A percentile compares a stretch with the other conserved stretches of the same genome.
Evolutionary conservation across 345 rosid genomes (phyloP).

Genomic region (Eutrema japonicum): DNA sequence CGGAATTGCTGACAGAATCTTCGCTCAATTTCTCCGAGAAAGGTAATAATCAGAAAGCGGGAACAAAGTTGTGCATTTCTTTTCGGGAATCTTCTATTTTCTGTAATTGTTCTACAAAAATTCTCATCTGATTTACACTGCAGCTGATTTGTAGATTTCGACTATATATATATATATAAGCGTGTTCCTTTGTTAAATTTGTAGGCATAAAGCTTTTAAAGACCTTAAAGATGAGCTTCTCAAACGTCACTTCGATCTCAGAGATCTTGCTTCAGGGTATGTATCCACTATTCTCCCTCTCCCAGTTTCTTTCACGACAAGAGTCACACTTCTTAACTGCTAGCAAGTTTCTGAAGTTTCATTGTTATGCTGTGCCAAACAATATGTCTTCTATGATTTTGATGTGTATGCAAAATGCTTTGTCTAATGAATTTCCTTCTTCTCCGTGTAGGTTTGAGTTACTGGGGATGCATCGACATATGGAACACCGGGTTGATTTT

Average conservation of each 20-base stretch:
- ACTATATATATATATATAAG: background rate
- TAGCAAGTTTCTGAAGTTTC: background rate
- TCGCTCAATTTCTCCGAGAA: constrained; percentile 91
- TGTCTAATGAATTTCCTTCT: constrained; percentile 21
- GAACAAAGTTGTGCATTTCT: constrained; percentile 7
- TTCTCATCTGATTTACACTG: background rate
- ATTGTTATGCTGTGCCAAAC: too few species aligned
- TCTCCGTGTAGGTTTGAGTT: constrained; percentile 62
- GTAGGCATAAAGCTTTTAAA: constrained; percentile 83
- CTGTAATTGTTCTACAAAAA: background rate
- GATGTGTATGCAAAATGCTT: constrained; percentile 1
- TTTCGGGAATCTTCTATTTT: background rate
- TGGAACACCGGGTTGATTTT: constrained; percentile 87
- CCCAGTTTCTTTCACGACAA: background rate
- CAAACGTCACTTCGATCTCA: constrained; percentile 65
- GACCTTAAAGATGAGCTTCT: constrained; percentile 84
- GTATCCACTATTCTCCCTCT: background rate
- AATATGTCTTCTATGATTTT: too few species aligned
- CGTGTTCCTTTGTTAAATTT: constrained; percentile 27
- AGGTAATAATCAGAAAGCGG: constrained; percentile 50
- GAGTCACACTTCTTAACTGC: background rate
- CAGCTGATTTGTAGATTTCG: background rate
- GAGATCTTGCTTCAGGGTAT: constrained; percentile 88
- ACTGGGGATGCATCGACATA: constrained; percentile 82
- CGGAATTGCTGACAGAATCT: constrained; percentile 75